Percentiles rank a stretch among this genome's conserved stretches.
Conservation (phyloP, 2,329 filamentous ascomycete genomes). For the Talaromyces islandicus region DNA sequence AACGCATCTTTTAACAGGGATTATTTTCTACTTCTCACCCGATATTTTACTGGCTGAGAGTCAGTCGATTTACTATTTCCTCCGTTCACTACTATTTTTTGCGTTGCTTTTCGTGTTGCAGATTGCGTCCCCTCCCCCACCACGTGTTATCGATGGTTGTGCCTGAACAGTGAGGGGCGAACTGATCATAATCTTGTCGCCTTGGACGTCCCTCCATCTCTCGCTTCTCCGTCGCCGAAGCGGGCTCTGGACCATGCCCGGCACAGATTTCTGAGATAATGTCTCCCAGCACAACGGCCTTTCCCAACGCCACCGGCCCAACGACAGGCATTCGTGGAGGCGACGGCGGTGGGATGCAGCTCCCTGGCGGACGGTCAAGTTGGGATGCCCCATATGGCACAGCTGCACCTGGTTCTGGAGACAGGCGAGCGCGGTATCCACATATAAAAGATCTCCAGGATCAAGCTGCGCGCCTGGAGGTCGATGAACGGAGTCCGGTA, state of each 20-base stretch:
- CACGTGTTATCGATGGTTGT: background rate
- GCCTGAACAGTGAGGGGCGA: slow-evolving; percentile 6
- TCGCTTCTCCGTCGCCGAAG: background rate
- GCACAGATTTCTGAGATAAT: slow-evolving; percentile 22
- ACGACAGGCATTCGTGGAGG: slow-evolving; percentile 27
- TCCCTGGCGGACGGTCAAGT: slow-evolving; percentile 19
- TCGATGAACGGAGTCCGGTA: slow-evolving; percentile 29
- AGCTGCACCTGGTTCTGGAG: slow-evolving; percentile 10
- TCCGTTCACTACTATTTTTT: background rate
- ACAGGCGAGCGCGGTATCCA: slow-evolving; percentile 24
- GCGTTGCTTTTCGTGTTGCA: background rate
- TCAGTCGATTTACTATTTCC: background rate
- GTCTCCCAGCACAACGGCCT: slow-evolving; percentile 31
- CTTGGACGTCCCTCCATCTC: background rate
- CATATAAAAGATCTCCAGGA: slow-evolving; percentile 38
- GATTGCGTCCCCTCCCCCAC: background rate
- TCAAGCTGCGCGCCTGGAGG: slow-evolving; percentile 27
- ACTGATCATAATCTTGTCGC: background rate
- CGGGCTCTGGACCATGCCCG: slow-evolving; percentile 19
- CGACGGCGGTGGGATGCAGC: slow-evolving; percentile 22
- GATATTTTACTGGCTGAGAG: background rate
- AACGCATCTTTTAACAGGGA: background rate
- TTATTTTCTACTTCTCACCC: background rate
- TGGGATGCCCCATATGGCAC: slow-evolving; percentile 13
- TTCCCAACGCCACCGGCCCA: slow-evolving; percentile 30